A percentile compares a stretch with the other conserved stretches of the same genome.
Evolutionary conservation across 2,329 filamentous ascomycete genomes (phyloP).

Genomic region (Harringtonia aguacate): DNA sequence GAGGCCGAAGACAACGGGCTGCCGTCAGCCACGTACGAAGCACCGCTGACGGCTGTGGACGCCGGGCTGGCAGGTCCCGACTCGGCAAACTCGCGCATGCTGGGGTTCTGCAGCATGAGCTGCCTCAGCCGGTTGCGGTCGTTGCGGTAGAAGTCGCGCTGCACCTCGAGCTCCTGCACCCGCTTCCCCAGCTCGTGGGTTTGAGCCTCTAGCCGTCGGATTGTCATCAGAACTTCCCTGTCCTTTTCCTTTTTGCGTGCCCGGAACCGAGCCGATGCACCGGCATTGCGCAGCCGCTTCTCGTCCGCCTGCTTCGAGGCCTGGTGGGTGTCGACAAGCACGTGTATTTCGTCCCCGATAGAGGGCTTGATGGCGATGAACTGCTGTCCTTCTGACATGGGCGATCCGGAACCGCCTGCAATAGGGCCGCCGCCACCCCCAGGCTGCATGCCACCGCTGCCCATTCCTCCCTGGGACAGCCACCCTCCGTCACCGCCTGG

Average conservation of each 20-base stretch:
- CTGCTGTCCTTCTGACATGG: constrained; percentile 18
- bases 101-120: constrained; percentile 50
- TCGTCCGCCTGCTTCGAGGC: constrained; percentile 76
- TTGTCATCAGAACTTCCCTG: constrained; percentile 56
- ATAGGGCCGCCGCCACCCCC: neutral
- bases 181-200: constrained; percentile 52
- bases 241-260: constrained; percentile 76
- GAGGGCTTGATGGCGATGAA: constrained; percentile 22
- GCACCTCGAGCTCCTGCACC: constrained; percentile 43
- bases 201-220: constrained; percentile 58
- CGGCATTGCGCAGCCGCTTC: constrained; percentile 75
- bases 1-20: constrained; percentile 19
- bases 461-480: no score
- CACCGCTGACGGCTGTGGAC: constrained; percentile 19
- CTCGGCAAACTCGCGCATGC: constrained; percentile 40
- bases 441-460: no score
- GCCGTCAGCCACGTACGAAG: constrained; percentile 24
- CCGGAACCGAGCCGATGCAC: constrained; percentile 73
- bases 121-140: constrained; percentile 64
- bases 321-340: constrained; percentile 70
- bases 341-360: constrained; percentile 35
- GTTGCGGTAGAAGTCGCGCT: constrained; percentile 61
- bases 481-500: no score
- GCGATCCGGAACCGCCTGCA: no score
- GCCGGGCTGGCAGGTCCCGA: constrained; percentile 41